These are phyloP conservation scores for Agapanthus africanus DNA, from an alignment of 106 monocot genomes.

Conservation along the genomic window DNA sequence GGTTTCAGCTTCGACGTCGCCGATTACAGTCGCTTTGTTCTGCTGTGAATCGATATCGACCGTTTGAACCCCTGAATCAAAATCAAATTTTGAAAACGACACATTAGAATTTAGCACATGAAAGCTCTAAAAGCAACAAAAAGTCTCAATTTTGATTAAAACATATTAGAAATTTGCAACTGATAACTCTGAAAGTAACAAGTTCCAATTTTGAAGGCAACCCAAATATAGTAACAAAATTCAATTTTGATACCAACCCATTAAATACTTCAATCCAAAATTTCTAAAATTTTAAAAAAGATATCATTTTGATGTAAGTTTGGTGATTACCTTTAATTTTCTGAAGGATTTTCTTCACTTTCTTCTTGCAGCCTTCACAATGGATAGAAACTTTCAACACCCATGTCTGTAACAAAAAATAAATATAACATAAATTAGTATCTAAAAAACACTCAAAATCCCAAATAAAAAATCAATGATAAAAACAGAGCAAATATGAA, in stretches of 20 bases:
- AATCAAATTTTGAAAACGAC: constrained; percentile 2
- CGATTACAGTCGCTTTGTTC: constrained; percentile 45
- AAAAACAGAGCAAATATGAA: too few relatives aligned
- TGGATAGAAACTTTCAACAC: constrained; percentile 25
- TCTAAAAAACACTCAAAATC: too few relatives aligned
- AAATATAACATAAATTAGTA: too few relatives aligned
- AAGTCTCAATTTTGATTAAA: constrained; percentile 1
- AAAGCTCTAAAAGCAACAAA: constrained; percentile 8
- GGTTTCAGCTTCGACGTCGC: constrained; percentile 41
- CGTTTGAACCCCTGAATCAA: constrained; percentile 31
- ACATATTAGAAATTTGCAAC: not conserved
- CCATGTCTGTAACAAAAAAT: constrained; percentile 6
- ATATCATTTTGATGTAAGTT: not conserved
- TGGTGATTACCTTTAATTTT: constrained; percentile 12
- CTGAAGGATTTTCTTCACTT: constrained; percentile 16
- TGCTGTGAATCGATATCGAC: constrained; percentile 36
- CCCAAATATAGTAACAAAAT: not conserved
- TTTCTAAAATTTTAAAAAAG: not conserved
- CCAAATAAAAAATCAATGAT: too few relatives aligned
- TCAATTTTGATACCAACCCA: not conserved
- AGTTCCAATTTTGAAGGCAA: not conserved
- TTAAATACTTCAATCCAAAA: not conserved
- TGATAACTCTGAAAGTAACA: not conserved
- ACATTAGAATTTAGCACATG: not conserved
- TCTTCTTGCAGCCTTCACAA: constrained; percentile 28